Evolutionary conservation across 805 yeast species (phyloP), one percentile per base, ranked within the genome.

Genomic region (Myxozyma vanderwaltii): DNA sequence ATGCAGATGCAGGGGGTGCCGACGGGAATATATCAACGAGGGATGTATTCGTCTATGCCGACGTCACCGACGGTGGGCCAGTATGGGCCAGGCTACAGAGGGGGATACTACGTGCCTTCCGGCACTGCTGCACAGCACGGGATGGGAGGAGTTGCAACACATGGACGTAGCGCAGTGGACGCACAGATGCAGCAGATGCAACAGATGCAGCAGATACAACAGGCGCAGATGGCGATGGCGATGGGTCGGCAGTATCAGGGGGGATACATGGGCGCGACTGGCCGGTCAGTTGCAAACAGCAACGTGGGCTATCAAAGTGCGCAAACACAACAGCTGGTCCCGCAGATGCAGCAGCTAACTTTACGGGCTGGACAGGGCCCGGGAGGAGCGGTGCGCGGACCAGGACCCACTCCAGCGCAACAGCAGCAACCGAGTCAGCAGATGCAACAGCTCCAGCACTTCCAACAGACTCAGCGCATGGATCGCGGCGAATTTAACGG

Each of bases 291-390:
- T 21, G 10, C 2, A 38, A 29, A 3, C 50, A 46, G 66, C 71
- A 45, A 64, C 46, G 24, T 2, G 54, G 46, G 29, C 59, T n/a
- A 43, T 21, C 56, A 51, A 36, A 44, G 41, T 23, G 44, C 8
- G 24, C 52, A 45, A 33, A 35, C 23, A 43, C 63, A 58, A 35
- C 63, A 58, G 46, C 49, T 26, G 31, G 38, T 23, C 26, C 63
- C 40, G 21, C 53, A 48, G 43, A 24, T 38, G 69, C 71, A 51
- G 65, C 69, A 41, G 58, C 59, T 47, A 58, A 53, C 13, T 31
- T 7, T 47, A 15, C 41, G 51, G 17, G 12, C 51, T 3, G 43
- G 21, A 12, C 13, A 4, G 31, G 13, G 7, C 21, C 3, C 31
- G 2, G 15, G 13, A 41, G 46, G 46, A 8, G 13, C 4, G 19